Evolutionary conservation across 345 rosid genomes (phyloP).

Genomic region (Euphorbia lathyris): DNA sequence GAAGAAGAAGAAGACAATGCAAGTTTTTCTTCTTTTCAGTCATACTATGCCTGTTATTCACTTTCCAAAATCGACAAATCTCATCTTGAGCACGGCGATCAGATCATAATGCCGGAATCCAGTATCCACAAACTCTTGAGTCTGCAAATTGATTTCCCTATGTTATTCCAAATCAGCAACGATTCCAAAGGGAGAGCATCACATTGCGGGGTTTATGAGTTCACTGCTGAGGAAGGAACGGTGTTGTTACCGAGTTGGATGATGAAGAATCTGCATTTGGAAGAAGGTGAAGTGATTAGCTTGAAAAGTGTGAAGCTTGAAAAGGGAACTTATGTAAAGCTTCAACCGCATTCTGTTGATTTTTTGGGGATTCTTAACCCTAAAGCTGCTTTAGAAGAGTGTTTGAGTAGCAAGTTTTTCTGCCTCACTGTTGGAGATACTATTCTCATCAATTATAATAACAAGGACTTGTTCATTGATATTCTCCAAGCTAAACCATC

Average conservation of each 20-base stretch:
- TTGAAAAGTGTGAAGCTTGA: conserved; percentile 9
- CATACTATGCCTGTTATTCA: background rate
- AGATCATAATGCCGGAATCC: conserved; percentile 23
- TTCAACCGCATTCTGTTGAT: conserved; percentile 30
- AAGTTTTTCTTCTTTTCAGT: background rate
- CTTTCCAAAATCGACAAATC: background rate
- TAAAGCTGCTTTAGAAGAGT: conserved; percentile 23
- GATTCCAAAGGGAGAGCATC: conserved; percentile 6
- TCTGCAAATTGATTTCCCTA: conserved; percentile 6
- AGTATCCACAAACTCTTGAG: background rate
- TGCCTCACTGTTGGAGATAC: conserved; percentile 34
- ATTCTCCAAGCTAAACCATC: conserved; percentile 26
- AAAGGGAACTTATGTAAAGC: conserved; percentile 18
- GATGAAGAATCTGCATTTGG: conserved; percentile 29
- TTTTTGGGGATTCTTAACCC: conserved; percentile 21
- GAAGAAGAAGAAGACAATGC: too few species aligned
- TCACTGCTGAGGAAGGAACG: conserved; percentile 20
- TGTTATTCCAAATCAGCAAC: conserved; percentile 25
- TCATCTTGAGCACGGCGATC: conserved; percentile 16
- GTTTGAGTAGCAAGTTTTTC: conserved; percentile 15
- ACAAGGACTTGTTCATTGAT: conserved; percentile 10
- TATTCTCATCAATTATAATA: conserved; percentile 12
- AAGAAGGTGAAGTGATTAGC: background rate
- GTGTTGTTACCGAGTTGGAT: conserved; percentile 25
- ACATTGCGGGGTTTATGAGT: conserved; percentile 30